These are phyloP conservation scores for Dothiorella sarmentorum DNA, from an alignment of 2,329 filamentous ascomycete genomes.

Conservation along the genomic window DNA sequence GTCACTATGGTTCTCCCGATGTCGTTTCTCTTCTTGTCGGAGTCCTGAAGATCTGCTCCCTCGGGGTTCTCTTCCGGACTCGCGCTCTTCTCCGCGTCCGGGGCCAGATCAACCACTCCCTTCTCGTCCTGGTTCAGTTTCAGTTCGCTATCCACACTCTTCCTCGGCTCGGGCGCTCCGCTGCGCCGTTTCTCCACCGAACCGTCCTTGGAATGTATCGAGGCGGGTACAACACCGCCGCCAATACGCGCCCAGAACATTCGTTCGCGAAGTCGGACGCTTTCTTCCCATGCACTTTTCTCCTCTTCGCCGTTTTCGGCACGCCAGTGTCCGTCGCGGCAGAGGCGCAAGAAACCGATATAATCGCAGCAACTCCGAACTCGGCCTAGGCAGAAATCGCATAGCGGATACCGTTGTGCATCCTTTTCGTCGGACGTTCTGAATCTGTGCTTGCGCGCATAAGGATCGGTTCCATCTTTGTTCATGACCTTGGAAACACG, in stretches of 20 bases:
- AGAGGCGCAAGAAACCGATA: slow-evolving; percentile 82
- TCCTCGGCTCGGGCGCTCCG: slow-evolving; percentile 26
- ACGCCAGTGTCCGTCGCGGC: slow-evolving; percentile 89
- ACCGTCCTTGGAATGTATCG: slow-evolving; percentile 29
- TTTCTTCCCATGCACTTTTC: slow-evolving; percentile 91
- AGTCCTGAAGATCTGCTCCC: slow-evolving; percentile 32
- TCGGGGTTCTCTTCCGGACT: slow-evolving; percentile 24
- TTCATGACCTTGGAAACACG: slow-evolving; percentile 39
- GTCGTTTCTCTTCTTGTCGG: slow-evolving; percentile 30
- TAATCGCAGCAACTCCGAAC: slow-evolving; percentile 90
- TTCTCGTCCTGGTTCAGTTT: slow-evolving; percentile 9
- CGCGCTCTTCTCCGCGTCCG: background rate
- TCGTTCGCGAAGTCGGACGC: slow-evolving; percentile 79
- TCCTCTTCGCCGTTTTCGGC: slow-evolving; percentile 80
- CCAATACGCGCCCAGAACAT: slow-evolving; percentile 98
- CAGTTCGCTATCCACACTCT: slow-evolving; percentile 22
- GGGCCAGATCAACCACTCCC: background rate
- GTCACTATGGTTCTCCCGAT: slow-evolving; percentile 37
- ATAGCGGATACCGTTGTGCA: slow-evolving; percentile 85
- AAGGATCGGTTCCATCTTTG: slow-evolving; percentile 44
- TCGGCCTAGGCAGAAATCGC: slow-evolving; percentile 78
- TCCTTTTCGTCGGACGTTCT: slow-evolving; percentile 81
- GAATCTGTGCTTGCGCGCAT: slow-evolving; percentile 82
- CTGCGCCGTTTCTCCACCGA: slow-evolving; percentile 22
- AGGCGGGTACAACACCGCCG: slow-evolving; percentile 77